These are phyloP conservation scores for Clitopilus passeckerianus DNA, from an alignment of 768 basidiomycete genomes.

Conservation along the genomic window DNA sequence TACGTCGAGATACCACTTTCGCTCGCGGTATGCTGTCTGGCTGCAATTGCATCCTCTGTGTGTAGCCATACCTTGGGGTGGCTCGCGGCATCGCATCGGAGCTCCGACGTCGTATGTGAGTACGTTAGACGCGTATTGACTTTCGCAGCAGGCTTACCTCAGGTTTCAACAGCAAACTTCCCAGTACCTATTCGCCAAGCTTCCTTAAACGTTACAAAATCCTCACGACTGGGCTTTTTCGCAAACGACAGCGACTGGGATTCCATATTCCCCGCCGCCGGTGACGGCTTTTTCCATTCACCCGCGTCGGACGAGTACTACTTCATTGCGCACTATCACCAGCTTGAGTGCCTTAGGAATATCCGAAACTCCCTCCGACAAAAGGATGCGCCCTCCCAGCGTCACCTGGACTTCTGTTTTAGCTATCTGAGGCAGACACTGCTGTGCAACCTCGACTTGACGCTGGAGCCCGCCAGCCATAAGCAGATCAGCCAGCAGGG, in stretches of 20 bases:
- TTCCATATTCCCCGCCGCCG: background rate
- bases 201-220: background rate
- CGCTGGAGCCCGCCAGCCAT: background rate
- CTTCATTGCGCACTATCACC: background rate
- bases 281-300: background rate
- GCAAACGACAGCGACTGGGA: background rate
- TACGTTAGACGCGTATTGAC: no score
- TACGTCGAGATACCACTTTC: background rate
- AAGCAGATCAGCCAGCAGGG: background rate
- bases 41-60: background rate
- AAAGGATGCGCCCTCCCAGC: background rate
- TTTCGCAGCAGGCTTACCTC: no score
- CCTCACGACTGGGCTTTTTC: background rate
- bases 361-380: background rate
- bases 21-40: background rate
- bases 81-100: background rate
- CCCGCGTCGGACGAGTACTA: background rate
- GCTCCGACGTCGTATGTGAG: no score
- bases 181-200: background rate
- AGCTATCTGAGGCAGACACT: background rate
- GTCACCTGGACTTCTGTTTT: background rate
- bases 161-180: background rate
- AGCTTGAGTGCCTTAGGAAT: background rate
- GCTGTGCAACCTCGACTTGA: conserved; percentile 1
- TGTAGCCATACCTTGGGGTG: background rate